Evolutionary conservation across 345 rosid genomes (phyloP), one percentile per base, ranked within the genome.

Genomic region (Pistacia integerrima): DNA sequence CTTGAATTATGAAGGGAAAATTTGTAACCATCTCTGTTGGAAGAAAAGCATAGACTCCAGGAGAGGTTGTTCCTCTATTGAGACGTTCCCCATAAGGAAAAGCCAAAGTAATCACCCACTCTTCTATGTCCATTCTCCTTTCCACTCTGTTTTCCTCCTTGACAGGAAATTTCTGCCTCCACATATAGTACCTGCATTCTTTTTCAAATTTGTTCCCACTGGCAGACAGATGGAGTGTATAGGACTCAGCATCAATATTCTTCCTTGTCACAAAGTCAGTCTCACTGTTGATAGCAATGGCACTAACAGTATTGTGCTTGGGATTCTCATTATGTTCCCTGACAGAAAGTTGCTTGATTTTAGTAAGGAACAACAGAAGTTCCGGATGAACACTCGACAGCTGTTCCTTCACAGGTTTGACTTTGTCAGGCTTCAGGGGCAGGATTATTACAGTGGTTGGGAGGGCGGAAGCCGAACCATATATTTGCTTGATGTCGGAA

Each of bases 1-100:
- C 92, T 70, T 93, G 96, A 7, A 93, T 87, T 4, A 93, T 87
- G 69, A 91, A 91, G 0, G 94, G 92, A 13, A 93, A 85, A 77
- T 84, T 82, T 0, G 94, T 91, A 46, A 90, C 86, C 96, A 91
- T 91, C 78, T 91, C 96, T 0, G 97, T 93, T 0, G 97, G 97
- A 66, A 93, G 93, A 79, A 87, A 93, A 0, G 96, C 94, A 64
- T 88, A 93, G 65, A 91, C 79, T 5, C 94, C 97, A 33, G 97
- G 94, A 63, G 79, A 82, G 60, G 16, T 76, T 60, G 44, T 64
- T 36, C 94, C 95, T 49, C 79, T 70, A 4, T 83, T 70, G 5
- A 90, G 89, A 56, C 94, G 96, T 67, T 90, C 85, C 33, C 85
- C 84, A 20, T 12, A 63, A 5, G 97, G 97, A 69, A 93, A 90